A percentile compares a stretch with the other conserved stretches of the same genome.
Conservation (phyloP, 192 early-diverging fungal genomes). For the Oehlia diaphana region DNA sequence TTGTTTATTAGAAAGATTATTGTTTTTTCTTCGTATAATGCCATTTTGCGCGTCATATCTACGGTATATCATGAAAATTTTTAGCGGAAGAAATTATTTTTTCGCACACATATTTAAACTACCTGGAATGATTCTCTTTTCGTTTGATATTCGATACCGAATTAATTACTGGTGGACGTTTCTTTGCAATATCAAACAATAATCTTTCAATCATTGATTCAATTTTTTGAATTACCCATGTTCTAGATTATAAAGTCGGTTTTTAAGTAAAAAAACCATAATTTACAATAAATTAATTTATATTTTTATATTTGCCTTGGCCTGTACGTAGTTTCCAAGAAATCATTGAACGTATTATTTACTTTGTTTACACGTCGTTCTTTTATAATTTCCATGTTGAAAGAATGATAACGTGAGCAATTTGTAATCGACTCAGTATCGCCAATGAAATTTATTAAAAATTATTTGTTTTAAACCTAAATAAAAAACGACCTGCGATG, state of each 20-base stretch:
- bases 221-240: not conserved
- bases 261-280: too few relatives aligned
- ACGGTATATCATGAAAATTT: not conserved
- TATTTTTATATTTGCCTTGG: not conserved
- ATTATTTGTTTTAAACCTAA: too few relatives aligned
- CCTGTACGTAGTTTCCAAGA: not conserved
- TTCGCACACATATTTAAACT: not conserved
- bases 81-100: not conserved
- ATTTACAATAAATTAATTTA: too few relatives aligned
- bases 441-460: too few relatives aligned
- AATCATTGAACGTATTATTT: too few relatives aligned
- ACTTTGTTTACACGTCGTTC: too few relatives aligned
- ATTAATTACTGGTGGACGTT: too few relatives aligned
- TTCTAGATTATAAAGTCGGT: not conserved
- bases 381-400: not conserved
- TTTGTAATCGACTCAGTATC: too few relatives aligned
- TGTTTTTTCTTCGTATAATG: not conserved
- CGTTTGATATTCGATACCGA: not conserved
- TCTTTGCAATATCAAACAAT: too few relatives aligned
- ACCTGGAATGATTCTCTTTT: not conserved
- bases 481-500: too few relatives aligned
- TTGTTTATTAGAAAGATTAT: not conserved
- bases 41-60: slow-evolving; percentile 8
- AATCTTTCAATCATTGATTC: not conserved
- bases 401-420: not conserved